phyloP scores from a whole-genome alignment of 805 yeast genomes.

The Candida namnaoensis region DNA sequence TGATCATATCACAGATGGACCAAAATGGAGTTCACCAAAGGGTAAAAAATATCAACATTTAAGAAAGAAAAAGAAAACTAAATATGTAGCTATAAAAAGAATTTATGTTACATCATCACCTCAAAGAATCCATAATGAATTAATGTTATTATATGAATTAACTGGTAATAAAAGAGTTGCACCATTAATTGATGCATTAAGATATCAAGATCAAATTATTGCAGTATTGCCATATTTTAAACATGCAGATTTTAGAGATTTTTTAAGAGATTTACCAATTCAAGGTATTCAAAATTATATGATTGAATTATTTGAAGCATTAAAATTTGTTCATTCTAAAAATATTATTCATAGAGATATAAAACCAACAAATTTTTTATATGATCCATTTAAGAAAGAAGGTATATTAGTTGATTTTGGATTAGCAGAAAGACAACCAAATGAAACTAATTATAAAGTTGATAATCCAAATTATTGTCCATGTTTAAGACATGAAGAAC shows the following conservation, averaged over 20 bases:
- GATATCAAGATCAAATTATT: slow-evolving; percentile 85
- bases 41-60: slow-evolving; percentile 11
- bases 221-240: slow-evolving; percentile 88
- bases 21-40: slow-evolving; percentile 22
- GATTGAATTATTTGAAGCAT: slow-evolving; percentile 67
- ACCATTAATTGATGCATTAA: slow-evolving; percentile 79
- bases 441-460: slow-evolving; percentile 12
- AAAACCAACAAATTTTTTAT: slow-evolving; percentile 68
- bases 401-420: slow-evolving; percentile 84
- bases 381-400: slow-evolving; percentile 35
- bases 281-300: slow-evolving; percentile 76
- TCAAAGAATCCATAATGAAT: slow-evolving; percentile 80
- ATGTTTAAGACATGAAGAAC: slow-evolving; percentile 27
- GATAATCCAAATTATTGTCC: slow-evolving; percentile 36
- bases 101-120: slow-evolving; percentile 96
- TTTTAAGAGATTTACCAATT: slow-evolving; percentile 71
- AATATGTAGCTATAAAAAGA: slow-evolving; percentile 78
- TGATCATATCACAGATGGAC: slow-evolving; percentile 23
- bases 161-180: slow-evolving; percentile 72
- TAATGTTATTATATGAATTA: slow-evolving; percentile 62
- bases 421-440: slow-evolving; percentile 41
- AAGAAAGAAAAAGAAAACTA: slow-evolving; percentile 25
- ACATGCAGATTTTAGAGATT: slow-evolving; percentile 84
- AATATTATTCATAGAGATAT: slow-evolving; percentile 73
- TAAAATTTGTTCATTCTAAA: slow-evolving; percentile 56